A percentile compares a stretch with the other conserved stretches of the same genome.
Conservation (phyloP, 176 grass and related monocot genomes). For the Calamus simplicifolius region DNA sequence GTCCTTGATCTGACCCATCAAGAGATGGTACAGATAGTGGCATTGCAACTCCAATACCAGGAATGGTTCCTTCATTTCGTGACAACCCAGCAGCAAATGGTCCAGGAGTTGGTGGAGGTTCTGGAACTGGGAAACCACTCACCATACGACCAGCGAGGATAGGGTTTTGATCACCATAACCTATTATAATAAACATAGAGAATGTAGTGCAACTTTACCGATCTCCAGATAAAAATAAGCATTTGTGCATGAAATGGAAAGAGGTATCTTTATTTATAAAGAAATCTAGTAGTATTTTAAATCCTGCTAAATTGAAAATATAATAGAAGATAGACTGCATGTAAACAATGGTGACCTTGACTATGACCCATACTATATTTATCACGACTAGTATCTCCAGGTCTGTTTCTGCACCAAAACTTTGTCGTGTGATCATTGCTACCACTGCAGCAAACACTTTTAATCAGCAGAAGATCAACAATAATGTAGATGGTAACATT, state of each 20-base stretch:
- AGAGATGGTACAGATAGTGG: conserved; percentile 31
- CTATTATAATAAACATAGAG: conserved; percentile 31
- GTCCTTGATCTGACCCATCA: conserved; percentile 63
- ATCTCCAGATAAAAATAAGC: conserved; percentile 3
- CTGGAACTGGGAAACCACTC: conserved; percentile 57
- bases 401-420: conserved; percentile 98
- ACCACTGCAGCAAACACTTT: conserved; percentile 35
- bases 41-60: conserved; percentile 79
- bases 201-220: not conserved
- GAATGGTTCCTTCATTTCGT: conserved; percentile 74
- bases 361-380: conserved; percentile 70
- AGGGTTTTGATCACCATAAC: conserved; percentile 81
- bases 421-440: conserved; percentile 95
- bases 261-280: too few species aligned
- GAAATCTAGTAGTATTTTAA: too few species aligned
- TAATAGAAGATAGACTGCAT: conserved; percentile 2
- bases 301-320: not conserved
- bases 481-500: too few species aligned
- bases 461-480: not conserved
- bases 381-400: conserved; percentile 84
- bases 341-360: conserved; percentile 33
- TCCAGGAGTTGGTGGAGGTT: conserved; percentile 56
- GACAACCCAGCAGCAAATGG: conserved; percentile 60
- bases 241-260: not conserved
- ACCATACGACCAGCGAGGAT: conserved; percentile 39